These are phyloP conservation scores for Paratinospora sagittata DNA, from an alignment of 164 flowering plant genomes.

Conservation along the genomic window DNA sequence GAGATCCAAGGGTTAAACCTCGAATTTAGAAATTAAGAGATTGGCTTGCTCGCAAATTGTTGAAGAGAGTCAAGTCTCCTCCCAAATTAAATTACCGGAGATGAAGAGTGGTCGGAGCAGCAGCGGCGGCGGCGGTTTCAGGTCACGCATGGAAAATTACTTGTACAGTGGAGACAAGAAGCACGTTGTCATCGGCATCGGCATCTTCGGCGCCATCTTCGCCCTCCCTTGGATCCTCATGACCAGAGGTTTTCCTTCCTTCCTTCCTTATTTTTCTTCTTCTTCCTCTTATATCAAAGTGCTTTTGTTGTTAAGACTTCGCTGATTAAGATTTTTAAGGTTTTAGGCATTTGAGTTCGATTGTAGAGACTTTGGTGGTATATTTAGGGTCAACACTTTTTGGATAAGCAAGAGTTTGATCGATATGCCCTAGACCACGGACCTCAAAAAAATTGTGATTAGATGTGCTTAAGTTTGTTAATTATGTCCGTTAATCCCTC, in stretches of 20 bases:
- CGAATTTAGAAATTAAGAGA: too few relatives aligned
- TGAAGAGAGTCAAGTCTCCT: neutral
- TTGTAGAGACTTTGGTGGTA: too few relatives aligned
- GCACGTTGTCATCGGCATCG: conserved; percentile 11
- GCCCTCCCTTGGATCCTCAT: conserved; percentile 18
- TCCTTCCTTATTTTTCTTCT: neutral
- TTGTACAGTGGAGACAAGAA: conserved; percentile 13
- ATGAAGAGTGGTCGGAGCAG: conserved; percentile 4
- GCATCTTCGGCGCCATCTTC: conserved; percentile 9
- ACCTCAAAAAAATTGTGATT: too few relatives aligned
- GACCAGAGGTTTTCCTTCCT: conserved; percentile 14
- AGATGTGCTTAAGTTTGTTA: too few relatives aligned
- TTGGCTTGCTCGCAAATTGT: neutral
- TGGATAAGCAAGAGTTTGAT: too few relatives aligned
- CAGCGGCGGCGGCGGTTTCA: conserved; percentile 4
- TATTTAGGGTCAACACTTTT: too few relatives aligned
- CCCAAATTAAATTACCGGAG: neutral
- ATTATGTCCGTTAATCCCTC: too few relatives aligned
- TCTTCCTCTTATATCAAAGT: neutral
- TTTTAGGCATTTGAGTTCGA: too few relatives aligned
- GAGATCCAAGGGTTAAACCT: too few relatives aligned
- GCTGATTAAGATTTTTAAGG: too few relatives aligned
- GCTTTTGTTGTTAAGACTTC: neutral
- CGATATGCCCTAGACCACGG: too few relatives aligned
- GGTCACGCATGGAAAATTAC: conserved; percentile 2